A percentile compares a stretch with the other conserved stretches of the same genome.
Evolutionary conservation across 2,329 filamentous ascomycete genomes (phyloP).

Genomic region (Epichloe bromicola): DNA sequence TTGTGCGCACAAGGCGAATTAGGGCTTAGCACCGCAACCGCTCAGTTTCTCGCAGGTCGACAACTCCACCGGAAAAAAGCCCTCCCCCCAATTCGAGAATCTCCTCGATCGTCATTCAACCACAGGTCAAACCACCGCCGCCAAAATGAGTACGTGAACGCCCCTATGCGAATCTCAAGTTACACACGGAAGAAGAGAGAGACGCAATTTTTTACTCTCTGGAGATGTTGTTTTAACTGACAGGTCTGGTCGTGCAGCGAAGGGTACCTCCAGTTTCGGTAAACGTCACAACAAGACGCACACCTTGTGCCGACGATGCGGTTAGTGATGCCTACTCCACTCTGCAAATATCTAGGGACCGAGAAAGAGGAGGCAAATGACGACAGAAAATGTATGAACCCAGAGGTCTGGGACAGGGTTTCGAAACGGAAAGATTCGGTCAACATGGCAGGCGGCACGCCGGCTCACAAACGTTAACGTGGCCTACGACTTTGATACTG

Average conservation of each 20-base stretch:
- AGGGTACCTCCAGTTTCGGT: conserved; percentile 46
- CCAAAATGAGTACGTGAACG: conserved; percentile 43
- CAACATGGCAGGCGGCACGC: neutral
- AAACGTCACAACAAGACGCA: conserved; percentile 94
- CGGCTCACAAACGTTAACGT: neutral
- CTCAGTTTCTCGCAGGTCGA: conserved; percentile 13
- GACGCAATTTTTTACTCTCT: neutral
- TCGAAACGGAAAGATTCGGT: neutral
- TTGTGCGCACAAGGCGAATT: conserved; percentile 16
- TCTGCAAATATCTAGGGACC: conserved; percentile 5
- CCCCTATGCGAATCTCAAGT: conserved; percentile 5
- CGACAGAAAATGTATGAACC: neutral
- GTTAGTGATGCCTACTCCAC: conserved; percentile 42
- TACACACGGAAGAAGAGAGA: neutral
- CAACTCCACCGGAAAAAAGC: conserved; percentile 26
- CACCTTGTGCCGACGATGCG: conserved; percentile 96
- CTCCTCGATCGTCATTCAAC: conserved; percentile 24
- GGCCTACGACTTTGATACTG: conserved; percentile 2
- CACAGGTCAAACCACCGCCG: conserved; percentile 30
- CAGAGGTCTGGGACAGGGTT: neutral
- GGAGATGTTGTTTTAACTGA: conserved; percentile 11
- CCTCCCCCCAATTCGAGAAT: conserved; percentile 19
- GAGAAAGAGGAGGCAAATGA: conserved; percentile 6
- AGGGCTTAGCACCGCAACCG: conserved; percentile 18
- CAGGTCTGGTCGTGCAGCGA: conserved; percentile 27